Conservation (phyloP, 139 green algal species). For the Closterium sp. region DNA sequence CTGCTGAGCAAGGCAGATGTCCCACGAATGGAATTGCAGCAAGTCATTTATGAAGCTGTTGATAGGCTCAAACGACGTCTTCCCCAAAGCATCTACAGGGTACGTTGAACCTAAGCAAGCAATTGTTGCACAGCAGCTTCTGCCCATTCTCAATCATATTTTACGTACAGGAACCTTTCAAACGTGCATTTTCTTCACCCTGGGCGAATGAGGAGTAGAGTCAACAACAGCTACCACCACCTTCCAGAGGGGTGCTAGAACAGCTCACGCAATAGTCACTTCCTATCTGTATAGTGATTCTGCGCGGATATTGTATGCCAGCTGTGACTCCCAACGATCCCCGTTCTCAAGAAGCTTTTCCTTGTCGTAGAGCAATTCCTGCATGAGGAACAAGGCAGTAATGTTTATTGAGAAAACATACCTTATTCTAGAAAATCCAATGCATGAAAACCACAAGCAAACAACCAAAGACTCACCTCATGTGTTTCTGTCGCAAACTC, state of each 20-base stretch:
- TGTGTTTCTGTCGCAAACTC: slow-evolving; percentile 94
- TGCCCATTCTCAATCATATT: background rate
- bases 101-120: background rate
- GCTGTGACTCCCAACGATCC: slow-evolving; percentile 96
- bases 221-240: too few relatives aligned
- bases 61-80: background rate
- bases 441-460: too few relatives aligned
- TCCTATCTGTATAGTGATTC: slow-evolving; percentile 40
- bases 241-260: too few relatives aligned
- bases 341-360: slow-evolving; percentile 98
- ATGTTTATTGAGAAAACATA: too few relatives aligned
- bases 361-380: slow-evolving; percentile 99
- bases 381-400: background rate
- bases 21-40: background rate
- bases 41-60: background rate
- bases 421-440: too few relatives aligned
- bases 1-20: background rate
- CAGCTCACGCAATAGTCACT: too few relatives aligned
- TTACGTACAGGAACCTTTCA: background rate
- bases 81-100: background rate
- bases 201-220: background rate
- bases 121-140: background rate
- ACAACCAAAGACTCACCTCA: slow-evolving; percentile 60
- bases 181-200: background rate
- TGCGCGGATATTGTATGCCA: slow-evolving; percentile 81